Evolutionary conservation across 495 filamentous ascomycete species (phyloP), one percentile per base, ranked within the genome.

Genomic region (Tuber indicum): DNA sequence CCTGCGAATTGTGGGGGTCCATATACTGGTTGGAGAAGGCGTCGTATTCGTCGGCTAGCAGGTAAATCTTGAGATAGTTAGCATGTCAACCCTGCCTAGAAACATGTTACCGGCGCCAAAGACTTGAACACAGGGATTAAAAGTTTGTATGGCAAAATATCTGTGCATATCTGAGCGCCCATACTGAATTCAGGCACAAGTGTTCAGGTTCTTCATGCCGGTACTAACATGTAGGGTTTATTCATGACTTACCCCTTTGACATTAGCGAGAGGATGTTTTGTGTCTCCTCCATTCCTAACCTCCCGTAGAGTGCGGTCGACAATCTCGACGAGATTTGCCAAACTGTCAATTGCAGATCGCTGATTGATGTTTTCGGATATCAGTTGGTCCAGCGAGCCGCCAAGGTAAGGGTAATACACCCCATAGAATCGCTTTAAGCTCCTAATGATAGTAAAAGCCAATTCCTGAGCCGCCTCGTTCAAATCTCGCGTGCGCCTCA

Each of bases 21-120:
- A 77, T 36, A 32, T 75, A 45, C n/a, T 43, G 5, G 19, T 76
- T 75, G 6, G 32, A 74, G 39, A 77, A 77, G 4, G 58, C 32
- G 1, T 1, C 32, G 32, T 32, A 32, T 32, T 32, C 1, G 1
- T 32, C 1, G 32, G 32, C 32, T 32, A 32, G 32, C 32, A 32
- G 32, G 32, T 32, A 32, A 72, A 72, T 44, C 17, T 75, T 49
- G 21, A 21, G 36, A 47, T 44, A 16, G 62, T 47, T 47, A 75
- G 44, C 66, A 72, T 5, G 0, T 5, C 6, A 7, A 23, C 6
- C 17, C 47, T 0, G 6, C 19, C 19, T 49, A 21, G 44, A 46
- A 46, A 46, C 44, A 46, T 46, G 12, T 46, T 46, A 46, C 10
- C 44, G 2, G 44, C 2, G 44, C 17, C 17, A 46, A 46, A 1